Conservation (phyloP, 176 grass and related monocot species). For the Oryza australiensis region DNA sequence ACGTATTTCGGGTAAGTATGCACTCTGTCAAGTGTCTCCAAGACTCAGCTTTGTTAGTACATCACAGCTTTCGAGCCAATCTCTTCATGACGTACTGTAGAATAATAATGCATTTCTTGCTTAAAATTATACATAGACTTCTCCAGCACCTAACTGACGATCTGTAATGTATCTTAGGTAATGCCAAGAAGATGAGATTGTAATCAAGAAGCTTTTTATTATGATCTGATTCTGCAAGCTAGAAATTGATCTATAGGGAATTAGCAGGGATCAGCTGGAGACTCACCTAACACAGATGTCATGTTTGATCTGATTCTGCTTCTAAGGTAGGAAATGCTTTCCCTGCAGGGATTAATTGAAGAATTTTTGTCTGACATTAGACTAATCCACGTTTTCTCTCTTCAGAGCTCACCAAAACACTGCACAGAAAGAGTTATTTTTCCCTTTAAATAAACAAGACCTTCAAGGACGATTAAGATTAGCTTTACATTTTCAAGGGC, state of each 20-base stretch:
- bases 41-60: background rate
- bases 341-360: background rate
- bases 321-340: constrained; percentile 10
- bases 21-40: background rate
- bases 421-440: background rate
- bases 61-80: background rate
- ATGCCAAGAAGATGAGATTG: too few relatives aligned
- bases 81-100: background rate
- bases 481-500: background rate
- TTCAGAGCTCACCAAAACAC: background rate
- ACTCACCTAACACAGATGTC: constrained; percentile 41
- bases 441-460: background rate
- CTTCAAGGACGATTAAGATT: background rate
- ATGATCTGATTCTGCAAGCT: constrained; percentile 21
- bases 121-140: too few relatives aligned
- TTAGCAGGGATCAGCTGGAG: background rate
- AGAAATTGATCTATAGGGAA: constrained; percentile 6
- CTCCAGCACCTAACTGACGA: too few relatives aligned
- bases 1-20: background rate
- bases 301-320: constrained; percentile 51
- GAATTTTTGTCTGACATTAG: constrained; percentile 31
- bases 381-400: constrained; percentile 37
- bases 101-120: background rate
- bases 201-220: background rate
- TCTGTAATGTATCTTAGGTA: too few relatives aligned